phyloP scores from a whole-genome alignment of 1,284 basidiomycete species.

The Papiliotrema flavescens region DNA sequence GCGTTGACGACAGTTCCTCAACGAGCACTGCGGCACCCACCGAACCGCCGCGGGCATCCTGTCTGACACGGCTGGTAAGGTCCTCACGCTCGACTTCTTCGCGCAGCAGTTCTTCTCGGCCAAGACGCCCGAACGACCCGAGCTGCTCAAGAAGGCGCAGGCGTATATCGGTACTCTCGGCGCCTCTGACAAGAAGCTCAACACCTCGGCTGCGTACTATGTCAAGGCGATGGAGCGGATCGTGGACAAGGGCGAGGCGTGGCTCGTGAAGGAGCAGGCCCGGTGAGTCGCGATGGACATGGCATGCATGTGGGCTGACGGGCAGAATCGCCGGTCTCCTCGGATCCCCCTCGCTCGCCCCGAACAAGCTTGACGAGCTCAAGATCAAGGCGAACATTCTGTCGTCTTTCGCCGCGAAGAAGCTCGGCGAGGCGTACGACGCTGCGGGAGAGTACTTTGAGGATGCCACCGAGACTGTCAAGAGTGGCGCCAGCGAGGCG shows the following conservation, averaged over 20 bases:
- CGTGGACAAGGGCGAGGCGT: conserved; percentile 65
- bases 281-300: conserved; percentile 56
- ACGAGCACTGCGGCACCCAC: conserved; percentile 83
- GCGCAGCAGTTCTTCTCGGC: conserved; percentile 69
- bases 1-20: conserved; percentile 54
- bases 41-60: conserved; percentile 78
- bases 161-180: conserved; percentile 38
- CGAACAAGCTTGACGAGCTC: conserved; percentile 85
- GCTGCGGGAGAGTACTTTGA: conserved; percentile 3
- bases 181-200: conserved; percentile 34
- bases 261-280: conserved; percentile 79
- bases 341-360: conserved; percentile 55
- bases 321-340: conserved; percentile 44
- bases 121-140: conserved; percentile 54
- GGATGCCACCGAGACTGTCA: not conserved
- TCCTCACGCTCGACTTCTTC: conserved; percentile 71
- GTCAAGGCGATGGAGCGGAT: conserved; percentile 88
- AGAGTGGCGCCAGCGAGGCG: not conserved
- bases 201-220: conserved; percentile 70
- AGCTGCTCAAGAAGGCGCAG: conserved; percentile 59
- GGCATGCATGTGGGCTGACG: not conserved
- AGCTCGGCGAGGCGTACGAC: conserved; percentile 41
- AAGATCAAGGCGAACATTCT: conserved; percentile 88
- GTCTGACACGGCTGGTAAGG: conserved; percentile 75
- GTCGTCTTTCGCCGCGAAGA: conserved; percentile 62